Base-by-base conservation (phyloP, 768 basidiomycete genomes). In the Termitomyces sp. region DNA sequence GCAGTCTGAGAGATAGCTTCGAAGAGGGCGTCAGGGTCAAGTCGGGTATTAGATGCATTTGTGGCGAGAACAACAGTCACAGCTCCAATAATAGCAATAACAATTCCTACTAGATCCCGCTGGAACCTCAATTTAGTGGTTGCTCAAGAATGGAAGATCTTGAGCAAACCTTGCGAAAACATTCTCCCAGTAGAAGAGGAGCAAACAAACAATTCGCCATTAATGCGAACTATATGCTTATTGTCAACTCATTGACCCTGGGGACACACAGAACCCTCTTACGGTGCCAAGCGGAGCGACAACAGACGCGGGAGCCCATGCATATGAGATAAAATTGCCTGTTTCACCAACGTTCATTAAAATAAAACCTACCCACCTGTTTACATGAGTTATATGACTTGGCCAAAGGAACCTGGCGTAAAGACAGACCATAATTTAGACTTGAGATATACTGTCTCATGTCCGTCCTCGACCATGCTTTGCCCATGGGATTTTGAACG, bases 261-360 rank as follows among this genome's bases (percentile, higher is more conserved):
- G 58, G 18, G 13, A 14, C 30, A 48, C 49, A 44, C 24, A 55
- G 33, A 24, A 59, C 63, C 62, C 44, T 72, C 86, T 73, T 64
- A 96, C 94, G 46, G 92, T 94, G n/a, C 96, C 96, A 11, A 98
- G 77, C 30, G 96, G 96, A 0, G 96, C 94, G 13, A 98, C 94
- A 5, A 95, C 75, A n/a, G 90, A 92, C 5, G 93, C 92, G 9
- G 93, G 93, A 22, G 92, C 92, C 71, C 79, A 95, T 0, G 87
- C 93, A 60, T 95, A 95, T 0, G 91, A 91, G 48, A 86, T 87
- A 65, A 97, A 98, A 68, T 98, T 98, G 6, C 94, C 82, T 22
- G 81, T 74, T 74, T 99, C 96, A 14, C 96, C 96, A 22, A 96
- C 59, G 62, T 94, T 92, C 86, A 98, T 94, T 50, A 97, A 77